These are phyloP conservation scores for Zelonia costaricensis DNA, from an alignment of 208 protist species.

Conservation along the genomic window DNA sequence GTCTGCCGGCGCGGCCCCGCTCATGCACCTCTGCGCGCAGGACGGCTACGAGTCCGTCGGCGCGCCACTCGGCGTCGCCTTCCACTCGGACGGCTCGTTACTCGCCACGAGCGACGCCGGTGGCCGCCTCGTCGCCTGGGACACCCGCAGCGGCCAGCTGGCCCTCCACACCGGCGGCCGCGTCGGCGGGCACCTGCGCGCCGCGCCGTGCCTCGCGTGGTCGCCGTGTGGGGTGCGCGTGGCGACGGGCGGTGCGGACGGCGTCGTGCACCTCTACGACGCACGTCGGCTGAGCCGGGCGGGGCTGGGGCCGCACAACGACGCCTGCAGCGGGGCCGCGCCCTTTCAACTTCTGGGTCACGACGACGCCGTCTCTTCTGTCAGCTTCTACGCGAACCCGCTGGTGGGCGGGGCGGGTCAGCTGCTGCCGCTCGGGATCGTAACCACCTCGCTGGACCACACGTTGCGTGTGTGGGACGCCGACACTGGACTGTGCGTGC, in stretches of 20 bases:
- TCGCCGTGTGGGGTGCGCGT: conserved; percentile 79
- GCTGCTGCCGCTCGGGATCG: conserved; percentile 54
- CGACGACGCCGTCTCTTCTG: conserved; percentile 81
- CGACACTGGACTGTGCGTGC: conserved; percentile 62
- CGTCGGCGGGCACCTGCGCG: conserved; percentile 59
- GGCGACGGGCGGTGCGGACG: conserved; percentile 71
- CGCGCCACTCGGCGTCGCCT: conserved; percentile 47
- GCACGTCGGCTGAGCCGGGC: conserved; percentile 48
- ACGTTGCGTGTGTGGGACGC: conserved; percentile 77
- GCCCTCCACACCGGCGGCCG: conserved; percentile 56
- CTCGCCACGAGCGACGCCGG: conserved; percentile 66
- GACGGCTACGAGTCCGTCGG: conserved; percentile 63
- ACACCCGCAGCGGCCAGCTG: conserved; percentile 62
- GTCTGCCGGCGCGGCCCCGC: not conserved
- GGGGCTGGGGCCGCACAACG: conserved; percentile 14
- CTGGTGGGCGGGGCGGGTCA: not conserved
- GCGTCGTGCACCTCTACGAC: conserved; percentile 79
- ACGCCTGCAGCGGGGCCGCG: conserved; percentile 11
- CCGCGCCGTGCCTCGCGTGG: conserved; percentile 71
- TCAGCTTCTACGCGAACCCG: conserved; percentile 60
- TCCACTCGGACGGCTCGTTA: conserved; percentile 82
- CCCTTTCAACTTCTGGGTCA: conserved; percentile 70
- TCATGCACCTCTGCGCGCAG: conserved; percentile 49
- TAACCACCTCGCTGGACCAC: conserved; percentile 81
- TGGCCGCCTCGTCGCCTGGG: conserved; percentile 73